Base-by-base conservation (phyloP, 805 yeast genomes). In the Candida pseudoglaebosa region DNA sequence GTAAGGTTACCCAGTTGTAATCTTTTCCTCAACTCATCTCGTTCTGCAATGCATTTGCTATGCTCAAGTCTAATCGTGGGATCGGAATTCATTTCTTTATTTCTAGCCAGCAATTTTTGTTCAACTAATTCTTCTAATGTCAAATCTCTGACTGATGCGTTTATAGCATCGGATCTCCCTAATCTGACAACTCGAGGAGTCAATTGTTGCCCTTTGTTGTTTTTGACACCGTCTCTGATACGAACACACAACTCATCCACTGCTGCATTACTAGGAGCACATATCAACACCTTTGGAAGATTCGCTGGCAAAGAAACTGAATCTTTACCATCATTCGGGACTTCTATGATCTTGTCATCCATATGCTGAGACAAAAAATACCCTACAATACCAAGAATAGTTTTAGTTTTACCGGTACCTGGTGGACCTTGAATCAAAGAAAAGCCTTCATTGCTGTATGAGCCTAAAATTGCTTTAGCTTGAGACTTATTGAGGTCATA, bases 201-300 rank as follows among this genome's bases (percentile, higher is more conserved):
- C 44, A 78, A 74, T 1, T 53, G 44, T 9, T 61, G 60, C 1
- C 91, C 91, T 24, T 63, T 57, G 15, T 81, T 63, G 46, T 75
- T 70, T 31, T 61, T 59, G 1, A 90, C 80, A 4, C 96, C 97
- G 14, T 67, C 70, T 47, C 82, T 80, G 42, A 93, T 65, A 56
- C 99, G 82, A 14, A 89, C 52, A 10, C 89, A 93, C 44, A 93
- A 70, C 56, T 95, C 99, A 62, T 93, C 99, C 3, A 93, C 96
- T 10, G 99, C 99, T 1, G 99, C 99, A 66, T 93, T 93, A 57
- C 96, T 87, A 3, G 99, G 99, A 1, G 99, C 98, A 74, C 99
- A 95, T 14, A 93, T 79, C 36, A 93, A 65, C 1, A 93, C 77
- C 41, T 86, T 85, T 24, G 77, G 55, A 32, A 30, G 53, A 13